Base-by-base conservation (phyloP, 2,329 filamentous ascomycete genomes). In the Ophiostoma novo-ulmi region DNA sequence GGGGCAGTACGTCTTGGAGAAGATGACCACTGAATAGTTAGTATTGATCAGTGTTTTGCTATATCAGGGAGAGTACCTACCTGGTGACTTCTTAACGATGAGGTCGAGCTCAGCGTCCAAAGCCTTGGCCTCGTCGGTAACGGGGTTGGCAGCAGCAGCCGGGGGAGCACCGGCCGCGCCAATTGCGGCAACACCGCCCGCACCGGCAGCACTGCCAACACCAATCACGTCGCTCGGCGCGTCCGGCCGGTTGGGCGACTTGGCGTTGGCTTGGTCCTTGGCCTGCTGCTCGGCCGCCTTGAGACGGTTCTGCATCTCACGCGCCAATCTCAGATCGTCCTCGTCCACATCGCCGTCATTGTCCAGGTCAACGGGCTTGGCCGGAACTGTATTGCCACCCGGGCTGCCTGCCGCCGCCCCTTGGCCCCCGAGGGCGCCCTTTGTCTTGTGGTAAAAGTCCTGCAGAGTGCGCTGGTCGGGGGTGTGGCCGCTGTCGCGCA, bases 1-100 rank as follows among this genome's bases (percentile, higher is more conserved):
- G 0, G 91, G 93, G 80, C 95, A 99, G 81, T 94, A 97, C 1
- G 91, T 88, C 80, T 99, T 98, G 74, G 93, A 97, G 82, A 98
- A 98, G 76, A 99, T 92, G 78, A 97, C 91, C 72, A 98, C 93
- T 95, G 69, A 13, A 7, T 39, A 6, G 63, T 65, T 65, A 65
- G 63, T 20, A 11, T 22, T 14, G 11, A 1, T 55, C 26, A 17
- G 22, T 4, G 4, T 26, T 61, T 22, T 61, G 3, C 1, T 13
- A 13, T 26, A 58, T 44, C 39, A 26, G 52, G 20, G 8, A 22
- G n/a, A 26, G 22, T 20, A 38, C 36, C 66, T 20, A 96, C 93
- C 89, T 20, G 94, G 93, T 3, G 92, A 89, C 77, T 89, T 90
- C 82, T 94, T 95, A 74, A 98, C 80, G 67, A 98, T 97, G 8